Base-by-base conservation (phyloP, 2,329 filamentous ascomycete species). In the Aspergillus melleus region DNA sequence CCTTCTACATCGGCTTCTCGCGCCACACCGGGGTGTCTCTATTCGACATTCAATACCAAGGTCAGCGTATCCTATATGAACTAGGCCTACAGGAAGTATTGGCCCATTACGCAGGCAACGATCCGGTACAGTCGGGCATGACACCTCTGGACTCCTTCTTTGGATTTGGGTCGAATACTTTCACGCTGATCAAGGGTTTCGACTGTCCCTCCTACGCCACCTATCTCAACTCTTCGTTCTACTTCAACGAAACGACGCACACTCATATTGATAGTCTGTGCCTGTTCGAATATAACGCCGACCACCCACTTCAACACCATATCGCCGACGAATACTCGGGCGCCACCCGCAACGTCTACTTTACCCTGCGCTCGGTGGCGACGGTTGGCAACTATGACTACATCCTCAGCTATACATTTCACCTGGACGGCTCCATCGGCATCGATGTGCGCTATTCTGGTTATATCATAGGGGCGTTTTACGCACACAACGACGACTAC, bases 121-220 rank as follows among this genome's bases (percentile, higher is more conserved):
- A 61, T 20, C 61, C 59, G 1, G 54, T 61, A 11, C 59, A 61
- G 44, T 63, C 61, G 14, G 52, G 56, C 39, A 54, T 55, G 32
- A 53, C 55, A 4, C 59, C 58, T 22, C 61, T 63, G 6, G 61
- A 63, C 53, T 61, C 61, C 11, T 61, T 58, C 55, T 63, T 57
- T 39, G 61, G 58, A 1, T 63, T 63, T 42, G 58, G 61, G 5
- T 55, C 58, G 14, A 56, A 61, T 22, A 52, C 56, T 8, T 63
- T 63, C 44, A 61, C 65, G 44, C 59, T 70, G 29, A 60, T 70
- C 49, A 64, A 65, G 20, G 70, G 69, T 2, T 70, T 66, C 47
- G 69, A 72, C 57, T 72, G 70, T 55, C 69, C 69, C 24, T 59
- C 63, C 3, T 65, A 70, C 52, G 65, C 69, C 19, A 70, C 61